Evolutionary conservation across 768 basidiomycete species (phyloP).

Genomic region (Macrolepiota fuliginosa): DNA sequence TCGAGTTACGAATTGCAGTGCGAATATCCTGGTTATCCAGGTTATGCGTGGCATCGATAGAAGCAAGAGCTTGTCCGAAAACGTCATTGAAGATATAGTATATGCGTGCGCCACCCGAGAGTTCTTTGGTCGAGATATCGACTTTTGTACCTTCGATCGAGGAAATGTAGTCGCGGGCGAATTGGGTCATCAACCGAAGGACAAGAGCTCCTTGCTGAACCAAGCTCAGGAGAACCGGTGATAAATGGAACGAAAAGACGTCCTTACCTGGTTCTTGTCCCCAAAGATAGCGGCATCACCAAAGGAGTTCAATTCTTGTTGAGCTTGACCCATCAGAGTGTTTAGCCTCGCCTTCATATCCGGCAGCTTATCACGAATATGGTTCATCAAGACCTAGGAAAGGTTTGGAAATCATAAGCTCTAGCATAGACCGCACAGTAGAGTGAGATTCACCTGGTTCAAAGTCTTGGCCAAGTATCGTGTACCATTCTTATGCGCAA

Average conservation of each 20-base stretch:
- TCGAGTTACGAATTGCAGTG: conserved; percentile 97
- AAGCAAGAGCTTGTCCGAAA: conserved; percentile 88
- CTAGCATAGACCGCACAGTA: background rate
- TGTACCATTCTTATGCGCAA: conserved; percentile 97
- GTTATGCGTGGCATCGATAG: conserved; percentile 88
- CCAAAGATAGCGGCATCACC: conserved; percentile 92
- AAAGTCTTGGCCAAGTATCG: conserved; percentile 90
- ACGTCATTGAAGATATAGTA: conserved; percentile 99
- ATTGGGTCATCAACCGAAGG: conserved; percentile 97
- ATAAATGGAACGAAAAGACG: conserved; percentile 8
- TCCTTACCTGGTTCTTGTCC: conserved; percentile 83
- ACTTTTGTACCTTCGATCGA: conserved; percentile 97
- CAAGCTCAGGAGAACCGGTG: conserved; percentile 13
- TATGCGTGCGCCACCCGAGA: conserved; percentile 96
- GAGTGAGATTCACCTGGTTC: conserved; percentile 66
- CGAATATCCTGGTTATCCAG: conserved; percentile 94
- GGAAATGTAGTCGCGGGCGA: conserved; percentile 93
- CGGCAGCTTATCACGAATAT: conserved; percentile 97
- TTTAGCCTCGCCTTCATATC: conserved; percentile 99
- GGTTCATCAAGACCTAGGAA: conserved; percentile 83
- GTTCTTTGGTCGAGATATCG: conserved; percentile 96
- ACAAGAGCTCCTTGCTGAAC: conserved; percentile 81
- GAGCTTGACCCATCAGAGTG: conserved; percentile 98
- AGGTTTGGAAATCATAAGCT: background rate
- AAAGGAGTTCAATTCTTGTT: conserved; percentile 96